Evolutionary conservation across 179 eudicot genomes (phyloP).

Genomic region (Amaranthus tricolor): DNA sequence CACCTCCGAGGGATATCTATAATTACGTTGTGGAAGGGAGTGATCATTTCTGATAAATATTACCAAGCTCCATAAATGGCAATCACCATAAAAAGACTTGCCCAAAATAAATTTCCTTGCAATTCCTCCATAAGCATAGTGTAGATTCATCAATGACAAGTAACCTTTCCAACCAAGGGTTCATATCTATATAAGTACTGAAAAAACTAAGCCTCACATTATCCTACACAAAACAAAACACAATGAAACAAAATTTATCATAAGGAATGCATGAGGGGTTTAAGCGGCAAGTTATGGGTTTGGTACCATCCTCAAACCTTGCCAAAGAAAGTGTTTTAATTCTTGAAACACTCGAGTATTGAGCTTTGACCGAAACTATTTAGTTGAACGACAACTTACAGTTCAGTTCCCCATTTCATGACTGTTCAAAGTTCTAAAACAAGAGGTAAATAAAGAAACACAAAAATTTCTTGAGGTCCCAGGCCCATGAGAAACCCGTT

Average conservation of each 20-base stretch:
- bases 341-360: too few species aligned
- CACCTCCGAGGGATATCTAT: slow-evolving; percentile 24
- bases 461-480: too few species aligned
- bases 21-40: slow-evolving; percentile 18
- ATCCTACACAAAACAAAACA: not conserved
- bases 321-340: too few species aligned
- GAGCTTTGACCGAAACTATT: too few species aligned
- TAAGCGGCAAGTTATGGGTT: not conserved
- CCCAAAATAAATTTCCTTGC: slow-evolving; percentile 12
- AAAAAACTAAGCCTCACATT: not conserved
- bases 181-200: not conserved
- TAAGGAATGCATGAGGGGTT: not conserved
- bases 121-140: slow-evolving; percentile 19
- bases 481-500: too few species aligned
- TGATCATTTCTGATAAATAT: slow-evolving; percentile 24
- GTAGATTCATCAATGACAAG: slow-evolving; percentile 38
- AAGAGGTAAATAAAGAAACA: too few species aligned
- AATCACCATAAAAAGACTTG: not conserved
- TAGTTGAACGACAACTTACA: too few species aligned
- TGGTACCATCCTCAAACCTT: too few species aligned
- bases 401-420: too few species aligned
- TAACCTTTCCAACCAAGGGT: slow-evolving; percentile 9
- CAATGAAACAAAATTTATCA: not conserved
- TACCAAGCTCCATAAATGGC: slow-evolving; percentile 11
- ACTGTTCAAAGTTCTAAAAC: too few species aligned